A percentile compares a stretch with the other conserved stretches of the same genome.
Conservation (phyloP, 148 eudicot species). For the Chenopodium quinoa region DNA sequence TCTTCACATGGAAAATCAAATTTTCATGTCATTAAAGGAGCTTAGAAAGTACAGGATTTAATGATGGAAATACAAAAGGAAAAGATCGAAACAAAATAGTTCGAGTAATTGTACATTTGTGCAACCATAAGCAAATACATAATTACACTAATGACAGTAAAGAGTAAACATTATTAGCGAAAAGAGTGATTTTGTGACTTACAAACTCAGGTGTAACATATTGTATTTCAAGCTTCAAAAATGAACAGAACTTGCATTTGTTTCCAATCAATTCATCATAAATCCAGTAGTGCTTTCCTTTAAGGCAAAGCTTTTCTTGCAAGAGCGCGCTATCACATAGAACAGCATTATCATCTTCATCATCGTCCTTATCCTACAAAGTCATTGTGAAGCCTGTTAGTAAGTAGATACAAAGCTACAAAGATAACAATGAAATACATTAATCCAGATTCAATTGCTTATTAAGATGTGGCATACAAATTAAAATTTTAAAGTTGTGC, state of each 20-base stretch:
- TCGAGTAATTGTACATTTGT: too few relatives aligned
- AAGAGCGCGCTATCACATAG: conserved; percentile 10
- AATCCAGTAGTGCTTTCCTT: conserved; percentile 43
- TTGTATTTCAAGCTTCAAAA: conserved; percentile 42
- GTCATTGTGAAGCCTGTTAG: conserved; percentile 3
- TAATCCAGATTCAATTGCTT: background rate
- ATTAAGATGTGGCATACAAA: background rate
- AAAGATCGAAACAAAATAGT: background rate
- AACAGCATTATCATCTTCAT: conserved; percentile 3
- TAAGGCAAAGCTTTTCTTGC: conserved; percentile 32
- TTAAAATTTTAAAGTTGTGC: background rate
- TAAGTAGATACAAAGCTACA: background rate
- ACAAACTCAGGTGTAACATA: conserved; percentile 40
- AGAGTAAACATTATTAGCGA: too few relatives aligned
- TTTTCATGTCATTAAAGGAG: background rate
- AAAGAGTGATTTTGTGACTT: conserved; percentile 26
- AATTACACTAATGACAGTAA: too few relatives aligned
- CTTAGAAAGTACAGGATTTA: too few relatives aligned
- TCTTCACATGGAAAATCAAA: conserved; percentile 26
- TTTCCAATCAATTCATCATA: conserved; percentile 57
- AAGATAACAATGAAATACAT: background rate
- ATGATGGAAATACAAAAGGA: background rate
- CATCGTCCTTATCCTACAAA: conserved; percentile 34
- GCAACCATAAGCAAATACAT: background rate
- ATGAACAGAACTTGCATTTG: conserved; percentile 43